Evolutionary conservation across 139 green algal genomes (phyloP), one percentile per base, ranked within the genome.

Genomic region (Chlamydomonas sp.): DNA sequence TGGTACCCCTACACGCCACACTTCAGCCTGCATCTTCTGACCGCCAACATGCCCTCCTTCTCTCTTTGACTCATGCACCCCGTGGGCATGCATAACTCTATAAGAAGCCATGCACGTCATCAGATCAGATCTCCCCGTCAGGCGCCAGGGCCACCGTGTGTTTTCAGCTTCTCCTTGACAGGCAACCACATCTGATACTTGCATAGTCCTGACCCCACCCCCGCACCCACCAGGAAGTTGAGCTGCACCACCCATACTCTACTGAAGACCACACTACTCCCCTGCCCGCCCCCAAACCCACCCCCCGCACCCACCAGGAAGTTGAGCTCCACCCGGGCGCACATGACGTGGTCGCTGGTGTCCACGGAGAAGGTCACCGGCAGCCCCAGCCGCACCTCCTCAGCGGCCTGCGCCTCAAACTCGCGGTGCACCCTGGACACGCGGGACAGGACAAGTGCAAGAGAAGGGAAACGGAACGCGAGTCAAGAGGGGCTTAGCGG

Each of bases 271-370:
- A 6, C n/a, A 3, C 10, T 14, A 7, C 73, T 31, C 1, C 31
- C 31, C 1, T 31, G 1, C 31, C n/a, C 31, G 59, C 6, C 31
- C 31, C 4, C n/a, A 2, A 3, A 12, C 49, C 74, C 9, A 6
- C 49, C 57, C 57, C 18, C 1, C 49, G 0, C 5, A 8, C 85
- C 14, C 62, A 79, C 76, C 72, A 96, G 93, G 90, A 95, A 95
- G 89, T 95, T 93, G 71, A 93, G 81, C 90, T 96, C 94, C 85
- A 95, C 89, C 31, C 87, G 90, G 0, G 90, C 90, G 77, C 86
- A 93, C 90, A 90, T 88, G 58, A 86, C 66, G 7, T 86, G 80
- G 72, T 94, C 90, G 18, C 59, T 62, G 3, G 91, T 89, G 69
- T 94, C 88, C 86, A 96, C 93, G 68, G 90, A 69, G 10, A 92